A percentile compares a stretch with the other conserved stretches of the same genome.
These are phyloP conservation scores for Pyracantha coccinea DNA, from an alignment of 331 rosid genomes.

Conservation along the genomic window DNA sequence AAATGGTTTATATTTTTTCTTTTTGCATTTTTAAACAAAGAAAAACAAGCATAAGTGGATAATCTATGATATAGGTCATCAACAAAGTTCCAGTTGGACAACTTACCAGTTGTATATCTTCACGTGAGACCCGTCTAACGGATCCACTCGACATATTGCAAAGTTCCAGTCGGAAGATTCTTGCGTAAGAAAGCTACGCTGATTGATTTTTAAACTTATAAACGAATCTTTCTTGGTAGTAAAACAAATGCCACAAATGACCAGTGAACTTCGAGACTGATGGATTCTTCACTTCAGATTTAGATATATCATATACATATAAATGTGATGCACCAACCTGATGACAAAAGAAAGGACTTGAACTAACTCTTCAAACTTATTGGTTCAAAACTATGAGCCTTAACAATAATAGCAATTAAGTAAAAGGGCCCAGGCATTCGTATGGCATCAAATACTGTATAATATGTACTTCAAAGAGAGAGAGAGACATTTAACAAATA, in stretches of 20 bases:
- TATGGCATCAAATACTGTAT: neutral
- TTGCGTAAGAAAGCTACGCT: conserved; percentile 1
- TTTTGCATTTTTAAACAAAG: neutral
- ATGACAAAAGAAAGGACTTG: neutral
- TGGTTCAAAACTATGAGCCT: no score
- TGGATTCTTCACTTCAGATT: conserved; percentile 5
- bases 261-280: conserved; percentile 4
- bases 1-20: neutral
- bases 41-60: neutral
- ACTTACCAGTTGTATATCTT: conserved; percentile 85
- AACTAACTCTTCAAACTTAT: neutral
- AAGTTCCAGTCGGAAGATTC: neutral
- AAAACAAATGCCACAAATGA: neutral
- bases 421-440: neutral
- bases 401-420: neutral
- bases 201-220: neutral
- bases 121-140: conserved; percentile 62
- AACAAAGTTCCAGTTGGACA: conserved; percentile 1
- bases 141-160: conserved; percentile 66
- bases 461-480: neutral
- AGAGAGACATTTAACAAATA: neutral
- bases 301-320: neutral
- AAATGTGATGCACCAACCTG: conserved; percentile 12
- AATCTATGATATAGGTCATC: neutral
- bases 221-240: neutral